phyloP scores from a whole-genome alignment of 257 asterid species.

The Solanum gandarillasii region DNA sequence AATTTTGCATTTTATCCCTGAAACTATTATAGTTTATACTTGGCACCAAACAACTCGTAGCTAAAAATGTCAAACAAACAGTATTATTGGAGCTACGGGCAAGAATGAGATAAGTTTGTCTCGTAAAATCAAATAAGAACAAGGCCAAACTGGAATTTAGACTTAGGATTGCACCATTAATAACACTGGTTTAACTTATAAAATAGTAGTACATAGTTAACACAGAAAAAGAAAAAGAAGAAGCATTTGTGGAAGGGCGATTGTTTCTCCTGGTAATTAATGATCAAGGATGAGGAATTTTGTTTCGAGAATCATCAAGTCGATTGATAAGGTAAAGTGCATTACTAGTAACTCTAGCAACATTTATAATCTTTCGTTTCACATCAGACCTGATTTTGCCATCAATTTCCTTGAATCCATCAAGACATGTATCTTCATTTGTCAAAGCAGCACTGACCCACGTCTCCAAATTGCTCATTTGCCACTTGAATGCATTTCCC shows the following conservation, averaged over 20 bases:
- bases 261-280: neutral
- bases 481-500: constrained; percentile 64
- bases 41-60: neutral
- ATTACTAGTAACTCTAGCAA: constrained; percentile 78
- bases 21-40: no score
- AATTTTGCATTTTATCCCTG: no score
- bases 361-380: constrained; percentile 39
- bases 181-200: neutral
- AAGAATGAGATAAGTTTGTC: neutral
- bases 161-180: neutral
- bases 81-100: neutral
- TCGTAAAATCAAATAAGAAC: neutral
- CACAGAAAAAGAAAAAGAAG: neutral
- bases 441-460: constrained; percentile 97
- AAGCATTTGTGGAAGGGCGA: neutral
- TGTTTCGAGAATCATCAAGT: constrained; percentile 25
- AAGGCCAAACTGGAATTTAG: neutral
- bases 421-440: constrained; percentile 81
- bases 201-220: neutral
- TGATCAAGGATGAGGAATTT: neutral
- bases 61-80: neutral
- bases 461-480: constrained; percentile 86
- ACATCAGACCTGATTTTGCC: constrained; percentile 53
- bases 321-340: constrained; percentile 71
- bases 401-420: constrained; percentile 63